Percentiles rank a stretch among this genome's conserved stretches.
Conservation (phyloP, 1,139 yeast genomes). For the Lodderomyces oxycetoniae region DNA sequence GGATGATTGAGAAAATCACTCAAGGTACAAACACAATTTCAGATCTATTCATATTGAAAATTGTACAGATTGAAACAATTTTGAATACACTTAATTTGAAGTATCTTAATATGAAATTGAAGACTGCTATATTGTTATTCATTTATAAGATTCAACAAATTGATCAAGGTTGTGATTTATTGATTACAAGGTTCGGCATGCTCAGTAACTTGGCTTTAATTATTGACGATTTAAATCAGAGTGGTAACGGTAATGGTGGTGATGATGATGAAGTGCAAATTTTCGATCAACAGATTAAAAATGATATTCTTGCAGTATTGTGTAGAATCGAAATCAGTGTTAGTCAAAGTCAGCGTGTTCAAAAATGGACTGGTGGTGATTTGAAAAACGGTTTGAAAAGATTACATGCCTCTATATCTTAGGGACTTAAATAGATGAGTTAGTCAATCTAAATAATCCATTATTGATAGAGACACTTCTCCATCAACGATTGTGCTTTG, state of each 20-base stretch:
- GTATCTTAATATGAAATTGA: constrained; percentile 37
- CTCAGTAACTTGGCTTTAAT: constrained; percentile 47
- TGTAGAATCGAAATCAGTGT: constrained; percentile 41
- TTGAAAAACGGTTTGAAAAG: constrained; percentile 41
- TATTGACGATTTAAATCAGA: neutral
- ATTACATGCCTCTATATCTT: constrained; percentile 17
- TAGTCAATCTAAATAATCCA: too few relatives aligned
- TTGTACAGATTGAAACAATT: constrained; percentile 61
- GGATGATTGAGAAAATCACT: constrained; percentile 57
- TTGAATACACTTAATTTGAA: constrained; percentile 53
- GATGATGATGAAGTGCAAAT: constrained; percentile 13
- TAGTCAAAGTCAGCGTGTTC: constrained; percentile 47
- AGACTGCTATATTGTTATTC: constrained; percentile 36
- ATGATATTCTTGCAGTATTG: constrained; percentile 45
- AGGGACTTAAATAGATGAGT: neutral
- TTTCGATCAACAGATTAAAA: constrained; percentile 30
- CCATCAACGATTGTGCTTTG: too few relatives aligned
- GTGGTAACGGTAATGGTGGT: constrained; percentile 15
- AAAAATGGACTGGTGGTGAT: constrained; percentile 59
- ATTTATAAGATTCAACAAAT: constrained; percentile 49
- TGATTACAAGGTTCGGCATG: constrained; percentile 61
- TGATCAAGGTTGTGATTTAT: constrained; percentile 56
- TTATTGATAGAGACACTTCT: too few relatives aligned
- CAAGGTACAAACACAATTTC: constrained; percentile 39
- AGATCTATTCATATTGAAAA: constrained; percentile 52